phyloP scores from a whole-genome alignment of 352 stramenopile genomes.

The Globisporangium takayamanum region DNA sequence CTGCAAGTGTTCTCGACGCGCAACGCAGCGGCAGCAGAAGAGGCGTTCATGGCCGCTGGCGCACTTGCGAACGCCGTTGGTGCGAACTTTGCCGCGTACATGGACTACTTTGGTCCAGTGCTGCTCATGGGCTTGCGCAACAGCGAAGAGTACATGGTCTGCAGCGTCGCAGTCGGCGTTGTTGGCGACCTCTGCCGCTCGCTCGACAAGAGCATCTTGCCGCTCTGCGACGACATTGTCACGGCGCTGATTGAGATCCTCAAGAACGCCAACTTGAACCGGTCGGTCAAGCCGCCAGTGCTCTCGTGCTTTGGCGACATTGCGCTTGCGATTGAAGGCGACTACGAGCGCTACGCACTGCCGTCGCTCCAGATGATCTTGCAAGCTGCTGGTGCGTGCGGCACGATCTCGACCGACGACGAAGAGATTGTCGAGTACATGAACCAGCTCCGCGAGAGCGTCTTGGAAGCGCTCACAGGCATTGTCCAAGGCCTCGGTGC shows the following conservation, averaged over 20 bases:
- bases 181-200: constrained; percentile 94
- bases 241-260: constrained; percentile 91
- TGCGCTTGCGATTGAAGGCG: constrained; percentile 91
- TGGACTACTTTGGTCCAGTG: constrained; percentile 90
- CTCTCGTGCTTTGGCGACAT: constrained; percentile 97
- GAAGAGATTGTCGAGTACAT: constrained; percentile 98
- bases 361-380: constrained; percentile 82
- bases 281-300: constrained; percentile 95
- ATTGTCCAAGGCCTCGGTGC: constrained; percentile 94
- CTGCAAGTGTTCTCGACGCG: constrained; percentile 93
- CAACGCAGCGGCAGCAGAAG: constrained; percentile 92
- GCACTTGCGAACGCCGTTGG: constrained; percentile 92
- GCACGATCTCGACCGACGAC: constrained; percentile 87
- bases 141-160: constrained; percentile 96
- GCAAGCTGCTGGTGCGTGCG: constrained; percentile 82
- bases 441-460: constrained; percentile 92
- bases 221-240: constrained; percentile 94
- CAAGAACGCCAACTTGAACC: constrained; percentile 91
- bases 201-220: constrained; percentile 88
- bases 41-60: constrained; percentile 94
- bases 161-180: constrained; percentile 92
- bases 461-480: constrained; percentile 95
- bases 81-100: constrained; percentile 94
- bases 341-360: constrained; percentile 86
- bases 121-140: constrained; percentile 91